phyloP scores from a whole-genome alignment of 495 filamentous ascomycete species.

The Xylaria nigripes region DNA sequence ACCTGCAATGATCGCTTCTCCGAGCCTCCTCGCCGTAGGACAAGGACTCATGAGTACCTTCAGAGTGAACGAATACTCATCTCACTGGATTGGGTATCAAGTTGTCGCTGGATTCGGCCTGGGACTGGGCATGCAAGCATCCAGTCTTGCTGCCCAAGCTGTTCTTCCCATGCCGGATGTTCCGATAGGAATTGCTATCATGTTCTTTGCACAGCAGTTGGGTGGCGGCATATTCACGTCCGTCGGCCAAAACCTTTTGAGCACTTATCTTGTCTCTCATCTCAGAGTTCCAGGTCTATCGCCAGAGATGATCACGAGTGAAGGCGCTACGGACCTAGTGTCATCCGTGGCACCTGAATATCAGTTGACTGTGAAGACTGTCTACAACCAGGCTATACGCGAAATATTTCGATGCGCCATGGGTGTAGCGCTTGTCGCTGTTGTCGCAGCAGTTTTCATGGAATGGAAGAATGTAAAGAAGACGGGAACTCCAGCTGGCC shows the following conservation, averaged over 20 bases:
- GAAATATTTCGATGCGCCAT: conserved; percentile 46
- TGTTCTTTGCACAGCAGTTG: conserved; percentile 59
- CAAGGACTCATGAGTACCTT: conserved; percentile 63
- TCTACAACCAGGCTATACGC: conserved; percentile 52
- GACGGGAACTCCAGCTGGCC: conserved; percentile 8
- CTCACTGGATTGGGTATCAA: conserved; percentile 66
- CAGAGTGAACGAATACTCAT: conserved; percentile 39
- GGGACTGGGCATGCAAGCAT: conserved; percentile 65
- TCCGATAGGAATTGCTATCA: conserved; percentile 52
- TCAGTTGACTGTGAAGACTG: conserved; percentile 33
- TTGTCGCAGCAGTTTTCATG: conserved; percentile 46
- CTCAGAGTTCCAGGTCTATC: conserved; percentile 41
- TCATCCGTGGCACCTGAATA: conserved; percentile 37
- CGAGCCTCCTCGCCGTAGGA: conserved; percentile 55
- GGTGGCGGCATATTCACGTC: conserved; percentile 60
- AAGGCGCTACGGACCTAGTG: conserved; percentile 51
- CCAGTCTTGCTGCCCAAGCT: conserved; percentile 56
- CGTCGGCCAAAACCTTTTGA: conserved; percentile 56
- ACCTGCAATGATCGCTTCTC: conserved; percentile 51
- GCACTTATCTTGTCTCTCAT: conserved; percentile 47
- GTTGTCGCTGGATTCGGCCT: conserved; percentile 63
- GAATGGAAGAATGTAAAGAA: conserved; percentile 57
- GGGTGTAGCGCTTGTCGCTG: conserved; percentile 44
- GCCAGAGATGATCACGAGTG: conserved; percentile 39
- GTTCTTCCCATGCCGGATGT: conserved; percentile 50